Evolutionary conservation across 306 rosid species (phyloP), one percentile per base, ranked within the genome.

Genomic region (Chamaecrista fasciculata): DNA sequence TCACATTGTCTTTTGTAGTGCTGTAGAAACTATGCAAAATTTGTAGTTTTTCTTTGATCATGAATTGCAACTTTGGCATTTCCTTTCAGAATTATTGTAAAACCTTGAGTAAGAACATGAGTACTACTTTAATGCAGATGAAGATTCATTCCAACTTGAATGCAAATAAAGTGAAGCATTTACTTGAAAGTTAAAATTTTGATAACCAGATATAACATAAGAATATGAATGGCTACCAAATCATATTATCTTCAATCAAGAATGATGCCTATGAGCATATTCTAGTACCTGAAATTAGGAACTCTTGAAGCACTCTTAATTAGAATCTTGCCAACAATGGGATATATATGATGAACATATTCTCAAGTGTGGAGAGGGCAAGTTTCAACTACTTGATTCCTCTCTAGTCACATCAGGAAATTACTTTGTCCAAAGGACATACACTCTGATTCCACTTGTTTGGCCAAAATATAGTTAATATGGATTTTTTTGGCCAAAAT

Each of bases 31-130:
- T 40, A 21, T 24, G 66, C 47, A 64, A 10, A 70, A 67, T 73
- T 78, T 77, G 79, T 73, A 73, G 78, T 69, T 77, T 73, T 69
- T 40, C 44, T 57, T 46, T 51, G 20, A 64, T 69, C 64, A 73
- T 20, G 71, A 60, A 64, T 58, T 67, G n/a, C n/a, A n/a, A n/a
- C 71, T 67, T 61, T 72, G 52, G 50, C 66, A 26, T 56, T 24
- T 37, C 47, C 53, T 55, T 36, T 9, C 19, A 23, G 39, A 29
- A 34, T 39, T 29, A 40, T 16, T 56, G 44, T 33, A 56, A 29
- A 56, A 1, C n/a, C 12, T 56, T 9, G 28, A n/a, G 63, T 8
- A 8, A 8, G 43, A 29, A n/a, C 19, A 16, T 57, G 48, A 29
- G 34, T 2, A 2, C 34, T 55, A 11, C 43, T 71, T 29, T n/a